phyloP scores from a whole-genome alignment of 192 early-diverging fungal genomes.

The Gigaspora rosea region DNA sequence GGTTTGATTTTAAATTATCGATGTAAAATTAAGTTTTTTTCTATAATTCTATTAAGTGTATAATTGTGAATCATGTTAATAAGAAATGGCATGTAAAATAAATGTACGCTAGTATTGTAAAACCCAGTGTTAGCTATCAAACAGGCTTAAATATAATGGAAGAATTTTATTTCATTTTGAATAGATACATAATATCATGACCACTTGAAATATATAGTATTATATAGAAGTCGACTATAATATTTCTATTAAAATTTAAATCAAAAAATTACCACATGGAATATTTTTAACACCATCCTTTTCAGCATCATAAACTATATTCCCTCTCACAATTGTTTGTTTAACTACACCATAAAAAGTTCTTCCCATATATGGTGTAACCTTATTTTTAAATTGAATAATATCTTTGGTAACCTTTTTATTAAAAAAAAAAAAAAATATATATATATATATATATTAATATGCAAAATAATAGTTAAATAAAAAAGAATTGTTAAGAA shows the following conservation, averaged over 20 bases:
- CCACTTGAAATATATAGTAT: too few relatives aligned
- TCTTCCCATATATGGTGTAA: slow-evolving; percentile 72
- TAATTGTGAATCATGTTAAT: too few relatives aligned
- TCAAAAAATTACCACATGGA: slow-evolving; percentile 16
- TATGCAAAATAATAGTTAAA: not conserved
- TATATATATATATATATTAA: not conserved
- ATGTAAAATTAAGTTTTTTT: too few relatives aligned
- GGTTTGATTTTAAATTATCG: not conserved
- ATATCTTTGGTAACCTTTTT: slow-evolving; percentile 52
- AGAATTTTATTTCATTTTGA: too few relatives aligned
- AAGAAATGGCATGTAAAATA: too few relatives aligned
- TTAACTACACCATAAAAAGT: slow-evolving; percentile 64
- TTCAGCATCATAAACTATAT: slow-evolving; percentile 43
- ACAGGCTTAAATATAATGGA: too few relatives aligned
- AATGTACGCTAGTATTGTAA: too few relatives aligned
- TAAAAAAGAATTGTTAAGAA: not conserved
- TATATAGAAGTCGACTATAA: not conserved
- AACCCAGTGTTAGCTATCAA: too few relatives aligned
- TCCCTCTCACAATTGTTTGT: slow-evolving; percentile 72
- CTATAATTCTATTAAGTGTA: too few relatives aligned
- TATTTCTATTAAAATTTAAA: slow-evolving; percentile 5
- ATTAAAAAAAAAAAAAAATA: not conserved
- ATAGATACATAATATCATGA: too few relatives aligned
- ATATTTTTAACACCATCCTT: slow-evolving; percentile 5
- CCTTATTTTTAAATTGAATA: slow-evolving; percentile 82